These are phyloP conservation scores for Solanum sitiens DNA, from an alignment of 257 asterid species.

Conservation along the genomic window DNA sequence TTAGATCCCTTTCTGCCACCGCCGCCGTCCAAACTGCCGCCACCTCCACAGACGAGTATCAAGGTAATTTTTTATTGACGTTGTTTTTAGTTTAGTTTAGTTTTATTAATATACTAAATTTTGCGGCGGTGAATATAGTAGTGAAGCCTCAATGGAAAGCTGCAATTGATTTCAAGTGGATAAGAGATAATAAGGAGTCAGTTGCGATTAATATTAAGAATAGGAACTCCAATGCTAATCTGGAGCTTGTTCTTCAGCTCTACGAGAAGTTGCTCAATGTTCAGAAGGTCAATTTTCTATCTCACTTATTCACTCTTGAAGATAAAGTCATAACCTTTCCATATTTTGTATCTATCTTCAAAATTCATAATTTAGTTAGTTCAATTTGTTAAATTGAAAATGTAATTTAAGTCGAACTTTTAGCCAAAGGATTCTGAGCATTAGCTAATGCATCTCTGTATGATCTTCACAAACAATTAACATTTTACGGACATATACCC, in stretches of 20 bases:
- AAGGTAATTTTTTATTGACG: constrained; percentile 13
- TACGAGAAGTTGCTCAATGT: constrained; percentile 52
- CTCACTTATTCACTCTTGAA: background rate
- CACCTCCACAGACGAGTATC: constrained; percentile 21
- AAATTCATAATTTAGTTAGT: background rate
- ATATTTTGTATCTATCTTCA: background rate
- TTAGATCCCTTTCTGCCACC: constrained; percentile 43
- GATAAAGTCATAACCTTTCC: background rate
- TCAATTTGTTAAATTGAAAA: background rate
- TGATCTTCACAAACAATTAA: background rate
- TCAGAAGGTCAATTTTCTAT: constrained; percentile 66
- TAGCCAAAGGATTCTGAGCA: background rate
- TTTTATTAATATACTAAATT: background rate
- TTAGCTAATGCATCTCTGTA: background rate
- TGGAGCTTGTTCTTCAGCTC: constrained; percentile 62
- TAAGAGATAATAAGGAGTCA: constrained; percentile 77
- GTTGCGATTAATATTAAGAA: constrained; percentile 60
- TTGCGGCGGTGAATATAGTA: constrained; percentile 26
- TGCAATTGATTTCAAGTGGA: constrained; percentile 86
- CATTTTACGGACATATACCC: background rate
- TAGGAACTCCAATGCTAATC: constrained; percentile 64
- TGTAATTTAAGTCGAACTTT: background rate
- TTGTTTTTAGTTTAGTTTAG: background rate
- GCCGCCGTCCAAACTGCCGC: constrained; percentile 21
- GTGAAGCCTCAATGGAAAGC: constrained; percentile 89